Percentiles rank a stretch among this genome's conserved stretches.
Conservation (phyloP, 441 rosid species). For the Flueggea neowawraea region DNA sequence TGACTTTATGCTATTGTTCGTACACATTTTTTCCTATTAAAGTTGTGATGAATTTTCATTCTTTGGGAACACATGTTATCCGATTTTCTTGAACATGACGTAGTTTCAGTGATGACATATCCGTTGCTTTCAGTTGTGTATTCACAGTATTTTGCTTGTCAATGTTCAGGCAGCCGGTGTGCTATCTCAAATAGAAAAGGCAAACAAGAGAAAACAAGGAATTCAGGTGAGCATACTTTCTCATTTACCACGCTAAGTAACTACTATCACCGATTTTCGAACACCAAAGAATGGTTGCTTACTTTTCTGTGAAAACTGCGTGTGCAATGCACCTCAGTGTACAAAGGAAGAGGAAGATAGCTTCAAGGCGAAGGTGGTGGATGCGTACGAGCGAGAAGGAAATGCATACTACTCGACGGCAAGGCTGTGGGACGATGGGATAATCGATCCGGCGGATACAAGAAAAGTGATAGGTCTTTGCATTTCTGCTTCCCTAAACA, state of each 20-base stretch:
- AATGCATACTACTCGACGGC: slow-evolving; percentile 82
- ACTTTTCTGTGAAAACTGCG: background rate
- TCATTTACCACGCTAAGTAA: no score
- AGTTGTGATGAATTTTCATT: no score
- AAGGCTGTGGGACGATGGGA: slow-evolving; percentile 96
- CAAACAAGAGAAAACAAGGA: slow-evolving; percentile 82
- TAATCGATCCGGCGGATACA: slow-evolving; percentile 89
- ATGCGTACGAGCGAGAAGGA: slow-evolving; percentile 83
- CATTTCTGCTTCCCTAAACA: slow-evolving; percentile 69
- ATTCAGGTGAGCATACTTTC: slow-evolving; percentile 43
- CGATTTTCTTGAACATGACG: background rate
- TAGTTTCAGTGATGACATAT: no score
- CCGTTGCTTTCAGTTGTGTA: background rate
- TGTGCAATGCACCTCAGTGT: slow-evolving; percentile 49
- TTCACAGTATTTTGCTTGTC: slow-evolving; percentile 4
- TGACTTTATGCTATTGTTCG: no score
- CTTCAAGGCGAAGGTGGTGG: slow-evolving; percentile 71
- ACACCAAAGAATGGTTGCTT: background rate
- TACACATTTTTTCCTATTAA: no score
- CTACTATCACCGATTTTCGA: no score
- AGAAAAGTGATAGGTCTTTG: slow-evolving; percentile 67
- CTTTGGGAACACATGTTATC: background rate
- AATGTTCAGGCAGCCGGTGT: slow-evolving; percentile 84
- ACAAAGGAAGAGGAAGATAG: slow-evolving; percentile 66
- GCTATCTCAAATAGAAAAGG: slow-evolving; percentile 81